Base-by-base conservation (phyloP, 129 eudicot species). In the Mikania micrantha region DNA sequence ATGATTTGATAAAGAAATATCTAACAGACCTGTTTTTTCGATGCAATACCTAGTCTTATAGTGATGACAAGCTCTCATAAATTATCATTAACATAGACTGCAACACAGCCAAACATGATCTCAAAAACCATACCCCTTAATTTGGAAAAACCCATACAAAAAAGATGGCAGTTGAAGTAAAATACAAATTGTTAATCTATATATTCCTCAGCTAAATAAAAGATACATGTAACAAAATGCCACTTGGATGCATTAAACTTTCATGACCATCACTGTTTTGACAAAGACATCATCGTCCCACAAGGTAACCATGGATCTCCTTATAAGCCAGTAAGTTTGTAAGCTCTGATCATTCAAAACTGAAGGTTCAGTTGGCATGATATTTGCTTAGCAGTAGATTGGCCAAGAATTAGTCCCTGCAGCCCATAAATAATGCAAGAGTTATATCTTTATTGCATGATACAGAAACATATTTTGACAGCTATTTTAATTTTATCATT, bases 351-450 rank as follows among this genome's bases (percentile, higher is more conserved):
- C 34, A 59, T 47, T 21, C 50, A 9, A 24, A 28, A 60, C 69
- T 36, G 10, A 19, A 45, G 60, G 28, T 44, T 15, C 21, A 44
- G 47, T 70, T 42, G 67, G 25, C 40, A 25, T 12, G 48, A 60
- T 32, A 49, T 12, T 32, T 12, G 13, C 32, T 60, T 12, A 49
- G 73, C 47, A 34, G 62, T 19, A 41, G 44, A 70, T 59, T 39
- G 29, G 5, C 76, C 53, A 50, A 73, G 49, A 50, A 49, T 65
- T 66, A 74, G 67, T 74, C 79, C 79, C 79, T 74, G 74, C 52
- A 56, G 32, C 16, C 65, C 59, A 64, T 40, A 64, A 64, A 64
- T 53, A 64, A 53, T 1, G 5, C 0, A 41, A 58, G 21, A 50
- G 64, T 73, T 50, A 73, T 41, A 48, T 47, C 49, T 9, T 72